Base-by-base conservation (phyloP, 768 basidiomycete genomes). In the Suillus luteus region DNA sequence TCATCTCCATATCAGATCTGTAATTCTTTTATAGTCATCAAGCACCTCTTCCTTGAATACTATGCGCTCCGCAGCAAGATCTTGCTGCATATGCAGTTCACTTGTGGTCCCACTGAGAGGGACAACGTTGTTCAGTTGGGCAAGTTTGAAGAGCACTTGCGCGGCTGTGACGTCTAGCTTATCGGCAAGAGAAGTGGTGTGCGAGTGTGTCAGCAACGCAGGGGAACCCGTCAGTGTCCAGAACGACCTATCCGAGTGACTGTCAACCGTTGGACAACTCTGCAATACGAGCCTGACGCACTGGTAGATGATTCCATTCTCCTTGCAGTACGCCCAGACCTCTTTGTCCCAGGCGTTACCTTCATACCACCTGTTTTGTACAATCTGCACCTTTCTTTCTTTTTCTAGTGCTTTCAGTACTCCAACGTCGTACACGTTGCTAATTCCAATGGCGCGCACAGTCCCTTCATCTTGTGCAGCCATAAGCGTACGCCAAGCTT, bases 141-240 rank as follows among this genome's bases (percentile, higher is more conserved):
- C 88, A 51, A 93, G 76, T 70, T 83, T 86, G 77, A 86, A 94
- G 9, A 92, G 71, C 0, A 82, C 82, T 71, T 93, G 91, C 49
- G 86, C 83, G 8, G 85, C 80, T 0, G 91, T 90, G 63, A 85
- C 80, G 1, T 78, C 73, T 31, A 84, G 77, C 27, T 74, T 77
- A 19, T 78, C 64, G 0, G 86, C 83, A 15, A 89, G 75, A 4
- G 75, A 66, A 19, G 74, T 67, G 5, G 89, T 70, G 2, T 77
- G 71, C 0, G 82, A 83, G 69, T 87, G 82, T 4, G 71, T 61
- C 5, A 93, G 77, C 10, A 93, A 77, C 17, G 71, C 78, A 5
- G 91, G 88, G 3, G 91, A 90, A n/a, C 91, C 90, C 1, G 89
- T 83, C 27, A 95, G 76, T 27, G 93, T 94, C 93, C 93, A 94